Base-by-base conservation (phyloP, 75 land plant species). In the Adiantum capillusveneris region DNA sequence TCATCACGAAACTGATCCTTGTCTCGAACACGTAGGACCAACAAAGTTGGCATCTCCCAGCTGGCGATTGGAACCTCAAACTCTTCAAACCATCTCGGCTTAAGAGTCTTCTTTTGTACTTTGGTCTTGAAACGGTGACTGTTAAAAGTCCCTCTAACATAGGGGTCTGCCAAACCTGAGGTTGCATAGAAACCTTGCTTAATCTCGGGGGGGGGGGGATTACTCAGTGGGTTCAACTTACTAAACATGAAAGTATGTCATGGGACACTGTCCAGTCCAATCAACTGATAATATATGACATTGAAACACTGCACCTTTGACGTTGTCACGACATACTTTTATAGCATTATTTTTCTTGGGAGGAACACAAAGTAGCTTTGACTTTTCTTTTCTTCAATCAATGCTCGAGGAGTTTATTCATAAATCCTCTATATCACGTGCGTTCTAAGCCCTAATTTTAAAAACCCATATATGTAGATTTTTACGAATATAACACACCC, bases 161-260 rank as follows among this genome's bases (percentile, higher is more conserved):
- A 95, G 22, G 99, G 99, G 76, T 95, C 99, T 24, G 96, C 75
- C 71, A 83, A 57, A 2, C 91, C 96, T 91, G 85, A 21, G 50
- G 22, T 34, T 34, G 9, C 9, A 9, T 9, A 34, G 9, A n/a
- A n/a, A n/a, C n/a, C n/a, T n/a, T n/a, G n/a, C n/a, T n/a, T n/a
- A n/a, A n/a, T n/a, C n/a, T n/a, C n/a, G n/a, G n/a, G n/a, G n/a
- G n/a, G n/a, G n/a, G n/a, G n/a, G n/a, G n/a, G n/a, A n/a, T n/a
- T n/a, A n/a, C n/a, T n/a, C n/a, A n/a, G n/a, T n/a, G n/a, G n/a
- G n/a, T n/a, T n/a, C n/a, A n/a, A n/a, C n/a, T n/a, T n/a, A n/a
- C n/a, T 9, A 41, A 14, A 14, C 9, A 41, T 41, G 43, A 9
- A 41, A 9, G 14, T 9, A 41, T 41, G 9, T 41, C 43, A 41